Evolutionary conservation across 2,329 filamentous ascomycete species (phyloP).

Genomic region (Trichoderma atroviride): DNA sequence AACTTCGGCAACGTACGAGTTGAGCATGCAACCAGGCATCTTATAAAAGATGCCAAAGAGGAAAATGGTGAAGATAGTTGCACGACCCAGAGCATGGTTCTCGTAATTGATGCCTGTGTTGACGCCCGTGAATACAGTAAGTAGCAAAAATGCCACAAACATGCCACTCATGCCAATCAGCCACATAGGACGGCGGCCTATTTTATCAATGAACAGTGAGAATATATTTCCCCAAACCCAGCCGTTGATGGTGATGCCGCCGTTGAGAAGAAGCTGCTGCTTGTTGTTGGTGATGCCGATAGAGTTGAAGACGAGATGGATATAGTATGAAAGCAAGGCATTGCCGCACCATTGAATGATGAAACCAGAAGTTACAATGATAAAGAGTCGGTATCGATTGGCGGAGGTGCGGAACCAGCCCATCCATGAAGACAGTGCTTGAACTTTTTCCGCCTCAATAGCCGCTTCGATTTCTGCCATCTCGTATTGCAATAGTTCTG

Average conservation of each 20-base stretch:
- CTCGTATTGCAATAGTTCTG: constrained; percentile 44
- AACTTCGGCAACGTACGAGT: constrained; percentile 22
- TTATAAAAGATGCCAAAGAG: constrained; percentile 23
- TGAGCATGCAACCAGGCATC: constrained; percentile 24
- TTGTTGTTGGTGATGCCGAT: constrained; percentile 18
- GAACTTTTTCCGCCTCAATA: constrained; percentile 32
- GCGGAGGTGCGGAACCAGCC: constrained; percentile 14
- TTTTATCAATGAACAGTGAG: constrained; percentile 12
- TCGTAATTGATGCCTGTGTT: constrained; percentile 18
- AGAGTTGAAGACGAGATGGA: constrained; percentile 18
- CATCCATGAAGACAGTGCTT: constrained; percentile 19
- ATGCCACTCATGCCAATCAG: constrained; percentile 25
- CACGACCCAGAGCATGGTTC: constrained; percentile 3
- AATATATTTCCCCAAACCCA: constrained; percentile 10
- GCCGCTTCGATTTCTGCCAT: constrained; percentile 46
- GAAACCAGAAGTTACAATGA: constrained; percentile 23
- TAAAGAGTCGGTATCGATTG: constrained; percentile 21
- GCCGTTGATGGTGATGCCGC: constrained; percentile 19
- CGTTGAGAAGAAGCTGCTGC: constrained; percentile 14
- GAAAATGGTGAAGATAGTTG: constrained; percentile 22
- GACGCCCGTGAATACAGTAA: constrained; percentile 19
- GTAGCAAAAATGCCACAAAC: constrained; percentile 18
- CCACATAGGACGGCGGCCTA: constrained; percentile 21
- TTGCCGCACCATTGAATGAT: constrained; percentile 21
- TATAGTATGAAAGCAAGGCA: constrained; percentile 16